Base-by-base conservation (phyloP, 2,329 filamentous ascomycete species). In the Cladophialophora bantiana region DNA sequence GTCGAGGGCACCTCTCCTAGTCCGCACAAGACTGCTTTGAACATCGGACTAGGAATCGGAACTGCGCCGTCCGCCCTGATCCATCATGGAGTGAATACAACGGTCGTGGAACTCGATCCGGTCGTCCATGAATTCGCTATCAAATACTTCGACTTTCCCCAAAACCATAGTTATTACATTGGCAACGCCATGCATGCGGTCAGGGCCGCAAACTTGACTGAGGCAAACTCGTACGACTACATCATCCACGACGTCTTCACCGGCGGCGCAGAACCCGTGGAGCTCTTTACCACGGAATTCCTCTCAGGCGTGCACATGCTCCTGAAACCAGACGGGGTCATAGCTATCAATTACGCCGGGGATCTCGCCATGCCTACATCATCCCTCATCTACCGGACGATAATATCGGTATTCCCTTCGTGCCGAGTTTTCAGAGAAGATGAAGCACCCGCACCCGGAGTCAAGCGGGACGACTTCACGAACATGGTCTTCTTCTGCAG, bases 161-260 rank as follows among this genome's bases (percentile, higher is more conserved):
- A 84, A 26, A 92, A 94, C 72, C 92, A 95, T 79, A 91, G 87
- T 0, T 85, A 90, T n/a, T 86, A 92, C 61, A 89, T 98, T 69
- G 86, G 89, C 59, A 93, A 99, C 73, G 95, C 95, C 0, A 88
- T 93, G 2, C 80, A 81, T n/a, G 97, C 86, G 75, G 85, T 89
- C 7, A 73, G 54, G 3, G 62, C 59, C 15, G 56, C 65, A 20
- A 64, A 56, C n/a, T 74, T 79, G 59, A 72, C 79, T 34, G 73
- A 81, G 64, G 77, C 79, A 7, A 77, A 74, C 54, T 73, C 66
- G 34, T 99, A 90, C 77, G 90, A 97, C 80, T 98, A 97, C 81
- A 95, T 99, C 75, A 72, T 99, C 62, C 95, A 99, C 77, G 95
- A 99, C 73, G 95, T 99, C 31, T 99, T 99, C 77, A 99, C 95